These are phyloP conservation scores for Penicillium bialowiezense DNA, from an alignment of 495 filamentous ascomycete genomes.

Conservation along the genomic window DNA sequence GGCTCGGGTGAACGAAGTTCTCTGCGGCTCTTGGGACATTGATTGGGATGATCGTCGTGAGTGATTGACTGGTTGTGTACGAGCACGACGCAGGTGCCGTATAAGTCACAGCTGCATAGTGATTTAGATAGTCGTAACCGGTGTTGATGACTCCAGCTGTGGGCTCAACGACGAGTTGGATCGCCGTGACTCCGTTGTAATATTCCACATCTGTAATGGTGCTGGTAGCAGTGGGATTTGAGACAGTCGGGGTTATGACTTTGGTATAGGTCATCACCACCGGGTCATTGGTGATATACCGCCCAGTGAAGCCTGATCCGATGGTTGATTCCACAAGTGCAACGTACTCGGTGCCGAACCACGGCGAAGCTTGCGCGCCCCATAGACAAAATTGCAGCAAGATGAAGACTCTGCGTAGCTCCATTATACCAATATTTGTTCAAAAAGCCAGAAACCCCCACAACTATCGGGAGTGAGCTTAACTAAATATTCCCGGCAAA, in stretches of 20 bases:
- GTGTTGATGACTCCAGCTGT: constrained; percentile 15
- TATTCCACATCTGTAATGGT: constrained; percentile 7
- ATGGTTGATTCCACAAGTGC: constrained; percentile 4
- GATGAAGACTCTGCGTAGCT: background rate
- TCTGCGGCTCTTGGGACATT: constrained; percentile 14
- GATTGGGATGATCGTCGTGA: constrained; percentile 17
- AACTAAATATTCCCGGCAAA: background rate
- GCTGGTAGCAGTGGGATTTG: constrained; percentile 4
- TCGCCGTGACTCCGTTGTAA: constrained; percentile 8
- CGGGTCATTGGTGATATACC: constrained; percentile 8
- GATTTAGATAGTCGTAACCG: constrained; percentile 7
- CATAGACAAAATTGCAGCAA: background rate
- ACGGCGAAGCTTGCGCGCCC: constrained; percentile 7
- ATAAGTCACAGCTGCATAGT: constrained; percentile 24
- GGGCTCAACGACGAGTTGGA: constrained; percentile 13
- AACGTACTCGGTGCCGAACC: constrained; percentile 17
- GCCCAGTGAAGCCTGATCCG: constrained; percentile 5
- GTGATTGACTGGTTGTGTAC: constrained; percentile 9
- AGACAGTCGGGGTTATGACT: constrained; percentile 8
- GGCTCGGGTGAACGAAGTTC: constrained; percentile 5
- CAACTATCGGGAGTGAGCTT: background rate
- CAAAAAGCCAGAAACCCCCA: no score
- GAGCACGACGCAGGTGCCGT: constrained; percentile 29
- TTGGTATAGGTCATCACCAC: constrained; percentile 2
- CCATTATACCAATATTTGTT: no score